Evolutionary conservation across 1,139 yeast genomes (phyloP), one percentile per base, ranked within the genome.

Genomic region (Pneumocystis canis): DNA sequence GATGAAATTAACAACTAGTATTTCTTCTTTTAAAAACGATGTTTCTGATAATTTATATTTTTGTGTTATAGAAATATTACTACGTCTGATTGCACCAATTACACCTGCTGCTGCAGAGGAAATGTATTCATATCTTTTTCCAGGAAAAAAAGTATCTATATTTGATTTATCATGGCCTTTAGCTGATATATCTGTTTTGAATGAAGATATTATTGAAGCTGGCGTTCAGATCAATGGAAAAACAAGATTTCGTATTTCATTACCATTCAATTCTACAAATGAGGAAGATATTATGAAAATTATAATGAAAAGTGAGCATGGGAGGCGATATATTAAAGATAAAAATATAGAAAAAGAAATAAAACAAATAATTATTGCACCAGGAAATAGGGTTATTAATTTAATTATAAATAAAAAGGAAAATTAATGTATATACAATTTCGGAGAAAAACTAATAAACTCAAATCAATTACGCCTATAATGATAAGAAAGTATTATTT

Each of bases 21-120:
- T 89, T 9, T 70, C 73, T 1, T 70, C 72, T 16, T 79, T 81
- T 58, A 62, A 75, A 14, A 35, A 35, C 11, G 18, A 57, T 20
- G 20, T 57, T 25, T 35, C 41, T 11, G 28, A 70, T 70, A 66
- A 69, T 67, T 64, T 79, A 14, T 67, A 75, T 16, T 62, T 74
- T 62, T 80, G 81, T 61, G 75, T 82, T 0, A 79, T 79, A 66
- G 76, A 78, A 68, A 82, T 80, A 62, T 74, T 90, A 16, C 70
- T 87, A 57, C 75, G 81, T 18, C 71, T 81, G 9, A 80, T 85
- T 76, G 76, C 89, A 0, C 95, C 95, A 0, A 84, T 89, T 0
- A 80, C 87, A 0, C 98, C 98, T 0, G 80, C 85, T 16, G 79
- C 83, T 5, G 82, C 90, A 0, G 97, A 90, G 70, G 97, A 92